Conservation (phyloP, 2,329 filamentous ascomycete genomes). For the Waltergamsia citrina region DNA sequence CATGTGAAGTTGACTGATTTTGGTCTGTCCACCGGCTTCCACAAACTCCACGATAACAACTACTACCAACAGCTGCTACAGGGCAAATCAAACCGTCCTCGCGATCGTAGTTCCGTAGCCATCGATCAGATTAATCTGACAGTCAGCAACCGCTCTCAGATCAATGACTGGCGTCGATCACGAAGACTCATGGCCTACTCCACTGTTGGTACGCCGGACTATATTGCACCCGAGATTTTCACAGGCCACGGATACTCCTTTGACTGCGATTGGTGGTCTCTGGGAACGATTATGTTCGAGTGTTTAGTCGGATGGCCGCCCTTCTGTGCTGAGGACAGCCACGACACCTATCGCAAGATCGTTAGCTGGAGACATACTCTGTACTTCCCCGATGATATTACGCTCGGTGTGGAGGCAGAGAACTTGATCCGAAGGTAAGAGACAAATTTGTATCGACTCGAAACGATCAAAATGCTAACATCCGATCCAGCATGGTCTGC, state of each 20-base stretch:
- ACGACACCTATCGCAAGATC: slow-evolving; percentile 98
- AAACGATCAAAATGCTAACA: no score
- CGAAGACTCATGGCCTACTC: slow-evolving; percentile 95
- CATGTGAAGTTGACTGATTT: slow-evolving; percentile 99
- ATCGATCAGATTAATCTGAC: slow-evolving; percentile 98
- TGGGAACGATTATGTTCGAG: slow-evolving; percentile 99
- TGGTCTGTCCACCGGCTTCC: slow-evolving; percentile 93
- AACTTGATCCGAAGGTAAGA: slow-evolving; percentile 84
- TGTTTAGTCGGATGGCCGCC: slow-evolving; percentile 97
- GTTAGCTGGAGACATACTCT: slow-evolving; percentile 95
- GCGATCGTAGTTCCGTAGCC: slow-evolving; percentile 86
- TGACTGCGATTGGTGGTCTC: slow-evolving; percentile 98
- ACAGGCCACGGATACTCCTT: slow-evolving; percentile 93
- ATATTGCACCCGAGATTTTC: slow-evolving; percentile 98
- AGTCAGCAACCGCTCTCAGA: slow-evolving; percentile 93
- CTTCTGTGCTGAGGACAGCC: slow-evolving; percentile 95
- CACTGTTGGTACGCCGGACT: slow-evolving; percentile 94
- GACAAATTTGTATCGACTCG: no score
- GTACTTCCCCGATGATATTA: slow-evolving; percentile 94
- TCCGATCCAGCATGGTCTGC: slow-evolving; percentile 72
- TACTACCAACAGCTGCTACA: slow-evolving; percentile 97
- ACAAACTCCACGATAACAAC: slow-evolving; percentile 94
- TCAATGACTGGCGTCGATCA: slow-evolving; percentile 98
- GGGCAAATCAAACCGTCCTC: slow-evolving; percentile 60
- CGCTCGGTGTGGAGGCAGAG: slow-evolving; percentile 80